Evolutionary conservation across 768 basidiomycete species (phyloP), one percentile per base, ranked within the genome.

Genomic region (Suillus occidentalis): DNA sequence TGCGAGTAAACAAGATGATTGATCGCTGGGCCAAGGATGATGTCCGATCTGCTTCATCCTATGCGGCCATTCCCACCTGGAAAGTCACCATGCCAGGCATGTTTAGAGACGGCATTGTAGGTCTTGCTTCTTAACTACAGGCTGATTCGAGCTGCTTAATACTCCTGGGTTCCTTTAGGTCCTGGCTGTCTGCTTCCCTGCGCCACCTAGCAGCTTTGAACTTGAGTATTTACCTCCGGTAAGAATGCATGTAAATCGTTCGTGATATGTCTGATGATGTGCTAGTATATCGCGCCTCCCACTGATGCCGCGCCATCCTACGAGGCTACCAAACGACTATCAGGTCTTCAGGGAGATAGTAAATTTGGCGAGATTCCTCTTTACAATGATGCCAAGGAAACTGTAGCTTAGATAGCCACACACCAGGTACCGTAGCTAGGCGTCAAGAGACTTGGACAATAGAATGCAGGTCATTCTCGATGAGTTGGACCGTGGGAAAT

Each of bases 151-250:
- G 20, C 9, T 60, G 45, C 22, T 14, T 14, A 45, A 34, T 13
- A 31, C 18, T 40, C 18, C 22, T n/a, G 55, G 56, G 10, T 4
- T 61, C 43, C 37, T 45, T 10, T 61, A 85, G 84, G 71, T 76
- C 36, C 69, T 86, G 34, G 71, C 60, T 22, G 73, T 85, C 53
- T 78, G 74, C 5, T 72, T 82, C 20, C 83, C 84, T 12, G 61
- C 55, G 60, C 57, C 66, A 18, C 68, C 69, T 37, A 70, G 81
- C 39, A 64, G 69, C 20, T 86, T n/a, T 69, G 78, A 82, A 65
- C 78, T 78, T 4, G 77, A 80, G 40, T 74, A 71, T 67, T 75
- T 83, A 22, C 85, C 85, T 10, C 76, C 82, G 8, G 81, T 82
- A 66, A 70, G 79, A n/a, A 45, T 0, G 55, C 5, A 4, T 45